Evolutionary conservation across 2,329 filamentous ascomycete species (phyloP), one percentile per base, ranked within the genome.

Genomic region (Diaporthe destruens): DNA sequence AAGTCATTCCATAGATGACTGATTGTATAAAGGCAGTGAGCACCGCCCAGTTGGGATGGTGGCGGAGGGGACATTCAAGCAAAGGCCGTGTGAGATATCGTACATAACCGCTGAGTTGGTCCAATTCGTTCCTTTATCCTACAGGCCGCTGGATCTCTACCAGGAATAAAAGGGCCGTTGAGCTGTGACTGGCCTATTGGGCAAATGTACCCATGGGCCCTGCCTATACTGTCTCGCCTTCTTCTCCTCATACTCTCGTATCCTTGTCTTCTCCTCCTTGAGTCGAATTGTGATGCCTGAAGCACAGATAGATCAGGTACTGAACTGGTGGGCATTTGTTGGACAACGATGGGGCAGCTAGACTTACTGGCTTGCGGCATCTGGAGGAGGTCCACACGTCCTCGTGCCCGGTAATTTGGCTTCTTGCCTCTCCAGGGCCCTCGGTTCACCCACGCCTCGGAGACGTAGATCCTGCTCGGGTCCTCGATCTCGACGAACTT

Each of bases 121-220:
- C 29, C 51, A 14, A 14, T 66, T 23, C 47, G 18, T 39, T 25
- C 20, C 25, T 25, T 23, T 53, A 32, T 25, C 20, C 9, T 39
- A 14, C 7, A 47, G 23, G 61, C 61, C n/a, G 20, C 32, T 66
- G n/a, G 16, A 39, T 53, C n/a, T 66, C 3, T 92, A 98, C 96
- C 96, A 99, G 74, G 93, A 90, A 83, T 97, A 97, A 82, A 96
- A 97, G 80, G 94, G 96, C 77, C 93, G 89, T 85, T 98, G 95
- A 47, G 91, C 91, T 74, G 92, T 92, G 71, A 99, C 87, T 8
- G 93, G 93, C 74, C 95, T 90, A 82, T 98, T 94, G 9, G 96
- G 96, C 69, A 98, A 85, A 78, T 95, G 94, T 16, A 93, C 89
- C 96, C 96, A 98, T 20, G 96, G 90, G 75, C 94, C 93, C 74